Percentiles rank a stretch among this genome's conserved stretches.
phyloP scores from a whole-genome alignment of 192 early-diverging fungal species.

The Umbelopsis sp. region DNA sequence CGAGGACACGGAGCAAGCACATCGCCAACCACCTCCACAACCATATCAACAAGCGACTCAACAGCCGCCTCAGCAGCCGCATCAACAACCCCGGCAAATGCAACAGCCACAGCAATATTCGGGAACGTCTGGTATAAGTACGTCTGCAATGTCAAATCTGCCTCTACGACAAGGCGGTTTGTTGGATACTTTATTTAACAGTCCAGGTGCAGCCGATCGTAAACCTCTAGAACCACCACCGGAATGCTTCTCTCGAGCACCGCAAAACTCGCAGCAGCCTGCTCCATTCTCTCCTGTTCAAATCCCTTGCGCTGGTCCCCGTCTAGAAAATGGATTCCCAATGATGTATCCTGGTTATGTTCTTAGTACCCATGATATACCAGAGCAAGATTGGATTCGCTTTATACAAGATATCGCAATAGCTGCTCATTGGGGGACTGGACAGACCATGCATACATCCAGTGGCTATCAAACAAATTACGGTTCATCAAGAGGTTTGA shows the following conservation, averaged over 20 bases:
- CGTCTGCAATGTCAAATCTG: background rate
- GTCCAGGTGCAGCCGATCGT: background rate
- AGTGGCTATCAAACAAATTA: background rate
- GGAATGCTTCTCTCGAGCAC: background rate
- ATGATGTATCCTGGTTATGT: background rate
- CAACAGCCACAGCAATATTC: background rate
- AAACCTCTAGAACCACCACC: background rate
- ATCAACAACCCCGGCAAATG: no score
- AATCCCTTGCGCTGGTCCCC: background rate
- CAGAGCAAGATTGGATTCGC: background rate
- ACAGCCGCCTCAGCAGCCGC: no score
- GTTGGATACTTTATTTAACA: background rate
- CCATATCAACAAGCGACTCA: no score
- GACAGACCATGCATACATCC: background rate
- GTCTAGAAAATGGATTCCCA: background rate
- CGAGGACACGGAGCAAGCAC: background rate
- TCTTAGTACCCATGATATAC: background rate
- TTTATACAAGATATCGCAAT: constrained; percentile 1
- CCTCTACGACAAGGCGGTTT: background rate
- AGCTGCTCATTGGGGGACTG: background rate
- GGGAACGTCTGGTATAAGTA: background rate
- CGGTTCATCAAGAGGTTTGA: background rate
- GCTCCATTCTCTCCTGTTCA: background rate
- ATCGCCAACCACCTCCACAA: no score
- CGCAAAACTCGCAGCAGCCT: background rate